Evolutionary conservation across 2,329 filamentous ascomycete species (phyloP), one percentile per base, ranked within the genome.

Genomic region (Huntiella bhutanensis): DNA sequence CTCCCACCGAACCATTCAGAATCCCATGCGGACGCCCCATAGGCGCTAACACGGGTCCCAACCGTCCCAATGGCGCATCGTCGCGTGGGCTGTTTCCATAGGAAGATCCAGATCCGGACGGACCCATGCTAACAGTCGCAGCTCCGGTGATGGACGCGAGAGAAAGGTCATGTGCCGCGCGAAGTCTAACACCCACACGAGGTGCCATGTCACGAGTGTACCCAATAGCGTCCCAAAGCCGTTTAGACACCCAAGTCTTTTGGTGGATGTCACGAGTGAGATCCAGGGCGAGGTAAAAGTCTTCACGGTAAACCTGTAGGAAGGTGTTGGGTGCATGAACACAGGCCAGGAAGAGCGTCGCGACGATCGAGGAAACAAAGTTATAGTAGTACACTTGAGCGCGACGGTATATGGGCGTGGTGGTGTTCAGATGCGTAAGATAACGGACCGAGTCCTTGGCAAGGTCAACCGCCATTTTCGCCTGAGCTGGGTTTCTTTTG

Each of bases 331-430:
- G 81, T 0, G 80, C 79, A 55, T 87, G 82, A 3, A 79, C 80
- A 0, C 80, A 80, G 1, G 81, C 82, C 1, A 87, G 68, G 56
- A 87, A 86, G 10, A 87, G 65, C 3, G 83, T 80, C 0, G 80
- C 78, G 15, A 87, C 73, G 1, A 80, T 77, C 0, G 79, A 82
- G 1, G 80, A 76, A 15, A 87, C 66, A 55, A 87, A 87, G 54
- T 86, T 82, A 58, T 87, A 81, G 62, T 85, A 86, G 57, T 84
- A 81, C 5, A 80, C 74, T 59, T 86, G 81, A 44, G 81, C 73
- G 33, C 69, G 72, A 33, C 74, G 69, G 58, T 87, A 86, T 2
- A 86, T 68, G 49, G 81, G 76, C 0, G 76, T 77, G 1, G 76
- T 81, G 56, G 71, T 76, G 60, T 86, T 83, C 48, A 85, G 67